Evolutionary conservation across 163 green algal genomes (phyloP).

Genomic region (Smithsoniella earleae): DNA sequence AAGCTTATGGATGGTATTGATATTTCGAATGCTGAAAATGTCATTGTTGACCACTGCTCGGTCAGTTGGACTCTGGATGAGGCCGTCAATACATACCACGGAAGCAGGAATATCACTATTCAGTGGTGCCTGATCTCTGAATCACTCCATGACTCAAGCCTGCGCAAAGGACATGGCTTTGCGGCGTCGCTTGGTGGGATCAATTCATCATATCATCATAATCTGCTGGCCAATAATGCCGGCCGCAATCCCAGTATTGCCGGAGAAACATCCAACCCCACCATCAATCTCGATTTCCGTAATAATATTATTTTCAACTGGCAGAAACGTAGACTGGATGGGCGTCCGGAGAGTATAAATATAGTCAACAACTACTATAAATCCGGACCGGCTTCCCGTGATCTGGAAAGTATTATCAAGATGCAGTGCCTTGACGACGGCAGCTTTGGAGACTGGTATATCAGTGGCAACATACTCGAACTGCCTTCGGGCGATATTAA

Average conservation of each 20-base stretch:
- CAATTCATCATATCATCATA: too few species aligned
- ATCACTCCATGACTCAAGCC: too few species aligned
- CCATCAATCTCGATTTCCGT: neutral
- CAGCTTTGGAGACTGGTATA: too few species aligned
- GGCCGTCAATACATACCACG: neutral
- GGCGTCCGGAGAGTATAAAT: neutral
- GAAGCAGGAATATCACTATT: neutral
- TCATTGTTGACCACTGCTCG: neutral
- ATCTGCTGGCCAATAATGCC: too few species aligned
- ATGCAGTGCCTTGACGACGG: too few species aligned
- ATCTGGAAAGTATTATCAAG: too few species aligned
- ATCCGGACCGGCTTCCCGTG: neutral
- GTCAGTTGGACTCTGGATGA: neutral
- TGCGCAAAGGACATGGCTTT: too few species aligned
- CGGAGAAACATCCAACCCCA: neutral
- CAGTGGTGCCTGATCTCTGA: neutral
- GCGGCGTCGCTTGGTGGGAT: too few species aligned
- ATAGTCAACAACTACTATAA: neutral
- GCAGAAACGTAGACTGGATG: too few species aligned
- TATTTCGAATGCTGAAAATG: neutral
- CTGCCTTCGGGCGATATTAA: neutral
- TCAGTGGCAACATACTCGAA: neutral
- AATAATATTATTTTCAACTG: neutral
- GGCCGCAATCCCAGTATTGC: too few species aligned
- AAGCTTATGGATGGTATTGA: neutral